Evolutionary conservation across 2,329 filamentous ascomycete genomes (phyloP).

Genomic region (Trichoderma pleuroti): DNA sequence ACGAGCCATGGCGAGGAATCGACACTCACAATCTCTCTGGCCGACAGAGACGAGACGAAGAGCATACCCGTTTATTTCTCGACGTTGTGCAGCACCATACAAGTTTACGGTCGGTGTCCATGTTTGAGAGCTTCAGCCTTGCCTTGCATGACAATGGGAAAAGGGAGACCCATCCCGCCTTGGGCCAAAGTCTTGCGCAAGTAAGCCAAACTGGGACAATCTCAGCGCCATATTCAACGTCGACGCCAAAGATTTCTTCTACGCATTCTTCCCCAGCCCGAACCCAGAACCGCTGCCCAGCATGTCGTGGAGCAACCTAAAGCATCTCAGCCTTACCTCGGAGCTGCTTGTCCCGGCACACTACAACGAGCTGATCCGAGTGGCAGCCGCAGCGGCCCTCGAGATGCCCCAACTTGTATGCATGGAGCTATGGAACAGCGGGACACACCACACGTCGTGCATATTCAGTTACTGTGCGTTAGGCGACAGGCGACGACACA

Average conservation of each 20-base stretch:
- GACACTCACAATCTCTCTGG: neutral
- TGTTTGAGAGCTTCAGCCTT: neutral
- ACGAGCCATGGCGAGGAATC: neutral
- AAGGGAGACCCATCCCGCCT: neutral
- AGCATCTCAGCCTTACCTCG: neutral
- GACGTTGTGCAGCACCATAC: neutral
- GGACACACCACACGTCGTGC: neutral
- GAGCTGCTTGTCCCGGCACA: neutral
- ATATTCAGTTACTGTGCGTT: neutral
- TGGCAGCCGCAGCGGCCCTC: neutral
- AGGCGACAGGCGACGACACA: neutral
- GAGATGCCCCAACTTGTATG: neutral
- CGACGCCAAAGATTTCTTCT: neutral
- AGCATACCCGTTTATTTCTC: neutral
- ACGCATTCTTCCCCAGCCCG: neutral
- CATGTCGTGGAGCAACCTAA: neutral
- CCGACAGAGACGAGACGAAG: neutral
- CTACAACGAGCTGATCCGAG: neutral
- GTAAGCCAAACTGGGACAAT: neutral
- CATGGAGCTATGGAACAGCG: neutral
- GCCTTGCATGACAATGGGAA: fast-evolving
- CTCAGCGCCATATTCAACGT: neutral
- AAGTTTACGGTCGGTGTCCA: neutral
- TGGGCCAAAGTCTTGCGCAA: neutral
- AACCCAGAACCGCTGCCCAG: neutral